phyloP scores from a whole-genome alignment of 2,329 filamentous ascomycete species.

The Xylariaceae sp. region DNA sequence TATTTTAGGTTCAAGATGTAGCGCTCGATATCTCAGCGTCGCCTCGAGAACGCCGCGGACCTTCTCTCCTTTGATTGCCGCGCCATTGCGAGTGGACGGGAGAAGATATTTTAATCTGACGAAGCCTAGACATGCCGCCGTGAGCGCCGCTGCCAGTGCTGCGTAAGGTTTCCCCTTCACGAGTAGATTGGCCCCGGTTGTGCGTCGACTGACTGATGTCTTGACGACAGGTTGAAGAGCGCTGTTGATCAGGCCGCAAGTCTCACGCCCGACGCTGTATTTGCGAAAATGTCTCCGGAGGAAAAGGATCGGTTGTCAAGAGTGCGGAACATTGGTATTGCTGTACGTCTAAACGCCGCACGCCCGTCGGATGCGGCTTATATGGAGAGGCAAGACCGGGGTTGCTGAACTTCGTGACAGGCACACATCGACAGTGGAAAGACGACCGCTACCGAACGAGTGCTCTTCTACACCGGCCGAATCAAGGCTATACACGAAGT shows the following conservation, averaged over 20 bases:
- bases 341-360: constrained; percentile 56
- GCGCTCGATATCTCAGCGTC: constrained; percentile 39
- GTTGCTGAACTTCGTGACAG: constrained; percentile 44
- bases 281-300: constrained; percentile 77
- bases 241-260: constrained; percentile 58
- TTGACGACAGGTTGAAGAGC: constrained; percentile 43
- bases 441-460: constrained; percentile 93
- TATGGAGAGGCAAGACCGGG: not conserved
- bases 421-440: constrained; percentile 99
- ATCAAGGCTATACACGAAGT: constrained; percentile 98
- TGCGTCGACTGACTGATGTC: constrained; percentile 4
- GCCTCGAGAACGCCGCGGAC: constrained; percentile 34
- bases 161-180: constrained; percentile 39
- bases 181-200: not conserved
- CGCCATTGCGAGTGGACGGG: constrained; percentile 37
- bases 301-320: constrained; percentile 77
- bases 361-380: constrained; percentile 3
- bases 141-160: constrained; percentile 39
- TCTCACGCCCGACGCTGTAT: constrained; percentile 63
- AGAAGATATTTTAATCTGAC: constrained; percentile 46
- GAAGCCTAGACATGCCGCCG: constrained; percentile 37
- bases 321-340: constrained; percentile 97
- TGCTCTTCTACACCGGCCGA: constrained; percentile 96
- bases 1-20: constrained; percentile 38
- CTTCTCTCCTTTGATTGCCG: constrained; percentile 37